Conservation (phyloP, 306 rosid genomes). For the Sophora flavescens region DNA sequence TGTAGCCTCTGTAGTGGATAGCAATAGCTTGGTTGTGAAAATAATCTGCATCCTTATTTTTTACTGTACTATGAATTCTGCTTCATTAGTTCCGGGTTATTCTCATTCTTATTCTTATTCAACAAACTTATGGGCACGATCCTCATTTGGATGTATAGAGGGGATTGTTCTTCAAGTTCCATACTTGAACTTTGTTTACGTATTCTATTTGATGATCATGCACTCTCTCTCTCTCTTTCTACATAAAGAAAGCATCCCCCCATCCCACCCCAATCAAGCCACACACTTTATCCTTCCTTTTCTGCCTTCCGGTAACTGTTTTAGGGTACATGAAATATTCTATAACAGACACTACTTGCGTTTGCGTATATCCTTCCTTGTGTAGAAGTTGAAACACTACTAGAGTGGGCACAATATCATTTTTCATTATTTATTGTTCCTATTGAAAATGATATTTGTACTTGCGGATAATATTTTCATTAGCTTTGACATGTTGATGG, state of each 20-base stretch:
- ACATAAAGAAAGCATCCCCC: no score
- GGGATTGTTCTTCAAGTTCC: conserved; percentile 25
- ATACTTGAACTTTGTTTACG: conserved; percentile 16
- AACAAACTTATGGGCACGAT: not conserved
- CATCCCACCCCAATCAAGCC: not conserved
- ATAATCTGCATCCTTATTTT: not conserved
- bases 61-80: conserved; percentile 6
- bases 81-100: conserved; percentile 24
- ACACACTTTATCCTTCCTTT: conserved; percentile 19
- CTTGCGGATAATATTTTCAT: not conserved
- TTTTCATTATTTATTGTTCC: not conserved
- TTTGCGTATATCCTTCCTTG: conserved; percentile 24
- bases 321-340: conserved; percentile 11
- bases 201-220: not conserved
- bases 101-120: conserved; percentile 28
- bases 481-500: conserved; percentile 9
- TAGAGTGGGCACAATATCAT: conserved; percentile 1
- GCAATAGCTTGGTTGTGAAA: conserved; percentile 26
- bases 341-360: not conserved
- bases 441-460: not conserved
- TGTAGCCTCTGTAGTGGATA: conserved; percentile 26
- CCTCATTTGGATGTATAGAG: conserved; percentile 15
- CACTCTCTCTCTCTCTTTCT: not conserved
- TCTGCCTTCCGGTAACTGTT: not conserved
- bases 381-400: not conserved